Percentiles rank a stretch among this genome's conserved stretches.
These are phyloP conservation scores for Trametes villosa DNA, from an alignment of 768 basidiomycete genomes.

Conservation along the genomic window DNA sequence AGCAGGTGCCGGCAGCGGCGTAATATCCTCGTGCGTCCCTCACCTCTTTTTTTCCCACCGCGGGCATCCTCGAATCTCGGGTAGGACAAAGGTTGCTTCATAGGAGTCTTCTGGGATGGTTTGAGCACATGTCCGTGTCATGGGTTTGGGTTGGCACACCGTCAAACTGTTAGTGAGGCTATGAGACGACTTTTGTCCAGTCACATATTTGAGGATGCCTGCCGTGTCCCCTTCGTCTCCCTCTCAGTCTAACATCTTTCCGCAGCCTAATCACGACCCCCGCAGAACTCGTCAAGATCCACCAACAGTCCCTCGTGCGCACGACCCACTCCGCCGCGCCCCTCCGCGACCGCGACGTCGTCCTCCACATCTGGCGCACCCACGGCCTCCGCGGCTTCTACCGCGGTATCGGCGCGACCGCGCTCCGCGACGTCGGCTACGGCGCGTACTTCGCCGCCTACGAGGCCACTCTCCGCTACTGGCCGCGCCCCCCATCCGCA, in stretches of 20 bases:
- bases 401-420: constrained; percentile 75
- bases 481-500: constrained; percentile 35
- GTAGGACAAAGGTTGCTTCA: no score
- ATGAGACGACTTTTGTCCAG: no score
- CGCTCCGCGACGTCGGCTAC: constrained; percentile 78
- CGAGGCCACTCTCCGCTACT: constrained; percentile 63
- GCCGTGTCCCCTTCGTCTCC: no score
- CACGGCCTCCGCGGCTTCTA: constrained; percentile 72
- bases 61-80: no score
- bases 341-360: constrained; percentile 51
- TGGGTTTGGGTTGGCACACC: no score
- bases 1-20: constrained; percentile 81
- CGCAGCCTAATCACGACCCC: constrained; percentile 77
- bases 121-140: background rate
- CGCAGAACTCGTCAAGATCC: constrained; percentile 87
- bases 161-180: no score
- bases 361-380: constrained; percentile 54
- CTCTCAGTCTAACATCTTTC: background rate
- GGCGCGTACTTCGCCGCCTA: constrained; percentile 82
- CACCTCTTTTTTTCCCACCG: no score
- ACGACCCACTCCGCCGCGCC: constrained; percentile 18
- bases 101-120: no score
- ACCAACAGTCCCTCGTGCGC: constrained; percentile 60
- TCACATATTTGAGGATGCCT: no score
- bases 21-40: constrained; percentile 73